A percentile compares a stretch with the other conserved stretches of the same genome.
Conservation (phyloP, 2,329 filamentous ascomycete genomes). For the Colletotrichum sublineola region DNA sequence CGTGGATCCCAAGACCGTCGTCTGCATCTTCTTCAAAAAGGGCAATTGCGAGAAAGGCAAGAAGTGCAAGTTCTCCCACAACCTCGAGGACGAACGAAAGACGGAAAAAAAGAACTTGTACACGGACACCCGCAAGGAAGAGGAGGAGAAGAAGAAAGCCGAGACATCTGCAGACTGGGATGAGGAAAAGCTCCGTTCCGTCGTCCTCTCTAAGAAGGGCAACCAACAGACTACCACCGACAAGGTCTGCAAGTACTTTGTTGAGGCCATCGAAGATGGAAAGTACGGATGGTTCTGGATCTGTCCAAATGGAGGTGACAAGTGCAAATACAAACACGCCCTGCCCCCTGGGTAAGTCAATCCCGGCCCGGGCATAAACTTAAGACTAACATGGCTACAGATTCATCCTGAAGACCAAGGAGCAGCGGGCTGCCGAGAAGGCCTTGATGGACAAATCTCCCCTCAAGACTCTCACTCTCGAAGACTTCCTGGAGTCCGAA, state of each 20-base stretch:
- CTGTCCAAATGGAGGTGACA: conserved; percentile 95
- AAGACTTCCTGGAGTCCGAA: conserved; percentile 97
- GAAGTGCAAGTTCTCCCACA: conserved; percentile 99
- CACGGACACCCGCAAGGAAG: conserved; percentile 81
- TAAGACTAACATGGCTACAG: conserved; percentile 58
- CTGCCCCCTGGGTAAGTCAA: conserved; percentile 88
- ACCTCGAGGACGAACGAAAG: conserved; percentile 89
- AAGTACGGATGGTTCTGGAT: conserved; percentile 99
- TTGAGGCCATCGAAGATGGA: conserved; percentile 95
- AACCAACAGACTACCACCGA: conserved; percentile 96
- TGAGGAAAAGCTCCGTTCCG: conserved; percentile 91
- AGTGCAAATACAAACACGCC: conserved; percentile 99
- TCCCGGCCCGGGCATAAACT: not conserved
- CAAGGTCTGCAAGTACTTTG: conserved; percentile 99
- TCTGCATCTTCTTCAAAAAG: conserved; percentile 98
- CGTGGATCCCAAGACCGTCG: conserved; percentile 96
- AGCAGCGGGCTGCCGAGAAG: conserved; percentile 95
- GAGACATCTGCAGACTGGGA: conserved; percentile 98
- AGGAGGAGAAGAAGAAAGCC: conserved; percentile 83
- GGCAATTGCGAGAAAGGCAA: conserved; percentile 96
- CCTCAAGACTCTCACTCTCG: conserved; percentile 91
- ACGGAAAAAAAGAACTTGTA: conserved; percentile 93
- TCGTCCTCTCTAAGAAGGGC: conserved; percentile 95
- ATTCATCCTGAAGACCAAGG: conserved; percentile 97
- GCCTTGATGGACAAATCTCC: conserved; percentile 96